Conservation (phyloP, 257 asterid species). For the Nicotiana sylvestris region DNA sequence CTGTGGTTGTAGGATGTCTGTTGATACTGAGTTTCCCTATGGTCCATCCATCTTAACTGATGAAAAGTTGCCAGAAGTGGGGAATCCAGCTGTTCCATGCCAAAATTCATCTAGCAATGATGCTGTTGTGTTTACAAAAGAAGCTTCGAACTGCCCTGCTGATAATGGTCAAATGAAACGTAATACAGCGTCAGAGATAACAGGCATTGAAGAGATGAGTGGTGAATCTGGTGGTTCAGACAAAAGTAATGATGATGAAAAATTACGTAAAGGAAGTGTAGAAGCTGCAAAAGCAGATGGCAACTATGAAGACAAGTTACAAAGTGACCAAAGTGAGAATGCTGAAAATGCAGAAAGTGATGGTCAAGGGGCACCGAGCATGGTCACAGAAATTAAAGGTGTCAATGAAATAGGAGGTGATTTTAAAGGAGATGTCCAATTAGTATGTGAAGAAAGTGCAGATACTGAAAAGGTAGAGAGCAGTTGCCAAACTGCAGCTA, state of each 20-base stretch:
- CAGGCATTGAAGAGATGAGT: not conserved
- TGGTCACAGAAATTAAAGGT: not conserved
- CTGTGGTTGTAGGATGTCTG: slow-evolving; percentile 16
- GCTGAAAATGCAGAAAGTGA: not conserved
- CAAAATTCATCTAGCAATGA: not conserved
- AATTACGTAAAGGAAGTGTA: not conserved
- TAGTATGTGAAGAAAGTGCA: slow-evolving; percentile 3
- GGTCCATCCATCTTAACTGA: not conserved
- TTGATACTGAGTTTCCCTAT: slow-evolving; percentile 5
- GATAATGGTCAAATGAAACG: not conserved
- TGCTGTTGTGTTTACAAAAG: not conserved
- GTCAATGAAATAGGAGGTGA: not conserved
- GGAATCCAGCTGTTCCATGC: not conserved
- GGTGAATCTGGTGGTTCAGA: not conserved
- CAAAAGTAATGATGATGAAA: not conserved
- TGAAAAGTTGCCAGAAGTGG: not conserved
- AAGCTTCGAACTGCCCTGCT: not conserved
- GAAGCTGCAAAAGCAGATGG: not conserved
- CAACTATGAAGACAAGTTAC: not conserved
- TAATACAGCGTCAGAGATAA: not conserved
- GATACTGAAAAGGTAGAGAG: not conserved
- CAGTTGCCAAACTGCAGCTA: not conserved
- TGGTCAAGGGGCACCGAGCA: not conserved
- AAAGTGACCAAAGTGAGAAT: not conserved
- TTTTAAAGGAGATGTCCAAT: not conserved